Evolutionary conservation across 352 stramenopile species (phyloP).

Genomic region (Globisporangium radiosum): DNA sequence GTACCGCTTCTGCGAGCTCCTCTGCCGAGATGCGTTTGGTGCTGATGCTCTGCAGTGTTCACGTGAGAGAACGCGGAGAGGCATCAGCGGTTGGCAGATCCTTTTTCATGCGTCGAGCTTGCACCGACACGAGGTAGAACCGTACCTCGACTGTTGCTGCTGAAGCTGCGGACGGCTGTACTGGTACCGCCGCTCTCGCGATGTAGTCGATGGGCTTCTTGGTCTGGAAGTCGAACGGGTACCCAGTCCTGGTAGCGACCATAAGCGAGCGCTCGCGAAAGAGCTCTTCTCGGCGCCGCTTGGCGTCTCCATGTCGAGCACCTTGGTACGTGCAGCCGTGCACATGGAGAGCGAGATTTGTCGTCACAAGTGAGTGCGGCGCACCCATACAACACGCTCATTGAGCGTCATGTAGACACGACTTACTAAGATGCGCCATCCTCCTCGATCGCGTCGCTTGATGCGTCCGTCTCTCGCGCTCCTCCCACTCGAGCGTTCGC

Average conservation of each 20-base stretch:
- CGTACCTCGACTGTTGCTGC: conserved; percentile 3
- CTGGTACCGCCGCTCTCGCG: conserved; percentile 3
- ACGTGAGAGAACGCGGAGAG: not conserved
- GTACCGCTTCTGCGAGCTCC: conserved; percentile 30
- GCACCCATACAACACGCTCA: too few species aligned
- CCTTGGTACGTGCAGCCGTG: conserved; percentile 16
- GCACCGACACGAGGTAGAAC: conserved; percentile 1
- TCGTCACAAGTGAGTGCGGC: too few species aligned
- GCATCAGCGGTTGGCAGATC: not conserved
- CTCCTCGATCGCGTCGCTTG: too few species aligned
- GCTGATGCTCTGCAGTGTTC: not conserved
- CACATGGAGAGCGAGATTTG: too few species aligned
- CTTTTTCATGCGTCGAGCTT: not conserved
- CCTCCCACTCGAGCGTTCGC: too few species aligned
- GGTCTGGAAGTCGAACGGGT: conserved; percentile 29
- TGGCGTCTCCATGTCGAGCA: conserved; percentile 48
- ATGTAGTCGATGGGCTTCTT: not conserved
- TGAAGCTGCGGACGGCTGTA: not conserved
- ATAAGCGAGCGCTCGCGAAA: conserved; percentile 37
- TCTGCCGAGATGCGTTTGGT: conserved; percentile 11
- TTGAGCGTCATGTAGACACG: too few species aligned
- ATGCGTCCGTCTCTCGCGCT: too few species aligned
- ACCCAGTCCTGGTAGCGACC: conserved; percentile 35
- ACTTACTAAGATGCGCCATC: too few species aligned
- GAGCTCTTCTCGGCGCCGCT: conserved; percentile 37